Conservation (phyloP, 2,329 filamentous ascomycete genomes). For the Keithomyces neogunnii region DNA sequence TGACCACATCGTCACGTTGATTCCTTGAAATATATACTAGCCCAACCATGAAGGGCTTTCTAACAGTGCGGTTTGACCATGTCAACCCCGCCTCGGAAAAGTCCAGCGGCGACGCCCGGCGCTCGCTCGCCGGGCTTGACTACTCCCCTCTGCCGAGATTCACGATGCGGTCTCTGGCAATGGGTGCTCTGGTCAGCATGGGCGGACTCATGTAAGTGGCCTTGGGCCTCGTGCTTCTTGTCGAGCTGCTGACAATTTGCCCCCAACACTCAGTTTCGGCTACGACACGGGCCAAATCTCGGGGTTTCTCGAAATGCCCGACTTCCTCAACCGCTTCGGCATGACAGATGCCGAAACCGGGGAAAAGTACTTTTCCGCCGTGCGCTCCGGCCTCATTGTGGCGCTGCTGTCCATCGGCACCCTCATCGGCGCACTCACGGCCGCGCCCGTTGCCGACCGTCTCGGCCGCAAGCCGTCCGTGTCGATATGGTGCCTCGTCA, state of each 20-base stretch:
- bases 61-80: conserved; percentile 32
- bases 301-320: conserved; percentile 49
- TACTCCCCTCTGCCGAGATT: conserved; percentile 35
- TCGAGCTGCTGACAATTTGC: too few species aligned
- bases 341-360: conserved; percentile 26
- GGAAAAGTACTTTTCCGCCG: conserved; percentile 38
- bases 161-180: conserved; percentile 26
- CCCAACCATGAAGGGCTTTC: conserved; percentile 12
- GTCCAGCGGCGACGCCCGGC: conserved; percentile 18
- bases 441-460: conserved; percentile 56
- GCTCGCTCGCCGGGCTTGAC: conserved; percentile 30
- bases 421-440: conserved; percentile 49
- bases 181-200: conserved; percentile 35
- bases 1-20: not conserved
- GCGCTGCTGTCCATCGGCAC: conserved; percentile 51
- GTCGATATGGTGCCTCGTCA: conserved; percentile 50
- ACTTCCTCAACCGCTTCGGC: conserved; percentile 46
- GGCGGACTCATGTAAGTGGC: conserved; percentile 32
- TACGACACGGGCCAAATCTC: conserved; percentile 47
- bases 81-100: conserved; percentile 32
- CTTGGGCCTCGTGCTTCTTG: too few species aligned
- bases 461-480: conserved; percentile 58
- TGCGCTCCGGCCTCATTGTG: conserved; percentile 51
- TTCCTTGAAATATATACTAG: too few species aligned
- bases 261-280: conserved; percentile 21